These are phyloP conservation scores for Limnanthes douglasii DNA, from an alignment of 345 rosid species.

Conservation along the genomic window DNA sequence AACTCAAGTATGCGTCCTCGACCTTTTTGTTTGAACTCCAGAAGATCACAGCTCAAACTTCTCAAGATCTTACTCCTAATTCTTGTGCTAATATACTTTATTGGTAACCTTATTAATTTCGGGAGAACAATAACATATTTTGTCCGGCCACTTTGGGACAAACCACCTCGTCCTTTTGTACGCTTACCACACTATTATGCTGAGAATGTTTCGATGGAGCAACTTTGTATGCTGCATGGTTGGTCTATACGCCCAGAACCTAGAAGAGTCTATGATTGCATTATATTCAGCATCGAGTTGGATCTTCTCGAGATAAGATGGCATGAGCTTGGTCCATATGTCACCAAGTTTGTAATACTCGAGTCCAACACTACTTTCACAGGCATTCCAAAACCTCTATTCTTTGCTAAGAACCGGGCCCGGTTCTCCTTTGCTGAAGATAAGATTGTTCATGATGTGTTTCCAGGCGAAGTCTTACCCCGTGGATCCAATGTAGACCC, in stretches of 20 bases:
- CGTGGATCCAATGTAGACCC: conserved; percentile 34
- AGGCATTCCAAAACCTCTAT: conserved; percentile 67
- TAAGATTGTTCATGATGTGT: conserved; percentile 48
- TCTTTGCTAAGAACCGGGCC: conserved; percentile 31
- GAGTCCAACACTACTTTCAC: conserved; percentile 92
- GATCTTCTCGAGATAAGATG: conserved; percentile 77
- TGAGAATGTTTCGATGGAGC: conserved; percentile 76
- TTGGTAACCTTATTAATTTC: conserved; percentile 25
- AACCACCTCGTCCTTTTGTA: conserved; percentile 54
- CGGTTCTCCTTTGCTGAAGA: conserved; percentile 44
- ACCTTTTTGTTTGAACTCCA: conserved; percentile 12
- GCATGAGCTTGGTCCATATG: conserved; percentile 56
- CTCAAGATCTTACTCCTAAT: conserved; percentile 22
- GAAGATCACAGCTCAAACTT: conserved; percentile 25
- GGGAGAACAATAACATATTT: conserved; percentile 42
- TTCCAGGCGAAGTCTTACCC: conserved; percentile 30
- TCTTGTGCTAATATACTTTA: conserved; percentile 30
- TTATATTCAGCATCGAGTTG: conserved; percentile 84
- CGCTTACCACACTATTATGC: conserved; percentile 82
- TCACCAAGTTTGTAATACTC: conserved; percentile 56
- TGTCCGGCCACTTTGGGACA: conserved; percentile 87
- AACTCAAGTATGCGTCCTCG: too few species aligned
- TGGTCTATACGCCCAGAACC: conserved; percentile 58
- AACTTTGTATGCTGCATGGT: conserved; percentile 70
- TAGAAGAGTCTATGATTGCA: conserved; percentile 50